Conservation (phyloP, 805 yeast genomes). For the Teunomyces funiuensis region DNA sequence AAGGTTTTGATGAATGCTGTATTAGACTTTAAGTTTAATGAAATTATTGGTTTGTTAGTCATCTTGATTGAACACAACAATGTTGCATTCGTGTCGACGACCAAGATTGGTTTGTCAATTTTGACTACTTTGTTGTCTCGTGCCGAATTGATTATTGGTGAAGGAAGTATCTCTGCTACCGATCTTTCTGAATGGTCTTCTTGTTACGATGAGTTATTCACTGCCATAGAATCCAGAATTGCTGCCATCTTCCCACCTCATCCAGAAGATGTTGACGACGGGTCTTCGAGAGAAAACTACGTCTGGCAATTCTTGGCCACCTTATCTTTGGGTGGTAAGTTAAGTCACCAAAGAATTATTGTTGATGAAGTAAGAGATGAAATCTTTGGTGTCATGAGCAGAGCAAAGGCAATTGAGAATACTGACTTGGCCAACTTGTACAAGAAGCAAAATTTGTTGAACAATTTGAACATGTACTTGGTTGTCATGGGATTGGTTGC, state of each 20-base stretch:
- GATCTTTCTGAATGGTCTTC: constrained; percentile 71
- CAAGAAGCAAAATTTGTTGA: constrained; percentile 59
- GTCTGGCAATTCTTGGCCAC: constrained; percentile 98
- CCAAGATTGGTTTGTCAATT: constrained; percentile 81
- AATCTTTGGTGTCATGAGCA: constrained; percentile 82
- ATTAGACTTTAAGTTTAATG: constrained; percentile 76
- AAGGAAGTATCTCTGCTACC: constrained; percentile 55
- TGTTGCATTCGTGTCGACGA: constrained; percentile 63
- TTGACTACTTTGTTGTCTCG: constrained; percentile 89
- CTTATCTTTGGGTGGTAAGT: constrained; percentile 84
- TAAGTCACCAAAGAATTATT: constrained; percentile 87
- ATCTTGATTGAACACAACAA: constrained; percentile 70
- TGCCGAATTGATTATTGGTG: constrained; percentile 89
- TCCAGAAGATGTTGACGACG: constrained; percentile 52
- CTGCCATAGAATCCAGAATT: constrained; percentile 74
- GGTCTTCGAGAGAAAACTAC: constrained; percentile 55
- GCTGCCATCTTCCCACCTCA: constrained; percentile 79
- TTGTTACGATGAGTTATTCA: constrained; percentile 80
- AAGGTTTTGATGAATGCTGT: constrained; percentile 82
- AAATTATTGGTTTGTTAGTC: constrained; percentile 73
- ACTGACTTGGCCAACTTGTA: constrained; percentile 45
- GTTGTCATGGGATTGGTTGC: constrained; percentile 97
- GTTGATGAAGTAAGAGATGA: constrained; percentile 93
- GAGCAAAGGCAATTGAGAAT: constrained; percentile 63
- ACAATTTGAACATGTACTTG: constrained; percentile 84